Conservation (phyloP, 2,329 filamentous ascomycete genomes). For the Daldinia sp. region DNA sequence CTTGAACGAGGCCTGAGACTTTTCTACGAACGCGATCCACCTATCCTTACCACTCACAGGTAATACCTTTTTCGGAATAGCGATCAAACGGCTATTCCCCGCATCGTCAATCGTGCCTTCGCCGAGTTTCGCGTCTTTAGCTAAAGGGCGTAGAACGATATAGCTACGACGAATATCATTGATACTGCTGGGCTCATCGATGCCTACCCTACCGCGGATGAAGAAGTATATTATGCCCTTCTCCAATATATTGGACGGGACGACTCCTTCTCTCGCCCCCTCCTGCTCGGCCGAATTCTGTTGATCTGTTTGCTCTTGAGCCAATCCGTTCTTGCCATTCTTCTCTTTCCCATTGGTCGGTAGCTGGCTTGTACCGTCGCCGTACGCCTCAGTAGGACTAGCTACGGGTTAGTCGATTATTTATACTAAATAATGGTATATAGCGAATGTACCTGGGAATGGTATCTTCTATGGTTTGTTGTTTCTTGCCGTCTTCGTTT, state of each 20-base stretch:
- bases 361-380: constrained; percentile 30
- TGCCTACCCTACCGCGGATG: constrained; percentile 79
- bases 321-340: constrained; percentile 54
- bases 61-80: constrained; percentile 86
- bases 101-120: constrained; percentile 61
- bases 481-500: constrained; percentile 54
- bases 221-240: constrained; percentile 95
- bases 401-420: constrained; percentile 22
- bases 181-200: constrained; percentile 76
- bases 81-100: constrained; percentile 77
- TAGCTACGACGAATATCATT: constrained; percentile 82
- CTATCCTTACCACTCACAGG: constrained; percentile 75
- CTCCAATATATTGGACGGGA: constrained; percentile 74
- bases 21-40: constrained; percentile 88
- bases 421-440: not conserved
- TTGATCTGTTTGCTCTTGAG: constrained; percentile 59
- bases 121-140: constrained; percentile 74
- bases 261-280: constrained; percentile 50
- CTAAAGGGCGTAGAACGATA: constrained; percentile 81
- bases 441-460: constrained; percentile 50
- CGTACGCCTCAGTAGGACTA: constrained; percentile 46
- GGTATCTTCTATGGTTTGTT: constrained; percentile 66
- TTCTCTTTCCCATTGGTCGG: constrained; percentile 21
- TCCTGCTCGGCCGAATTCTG: constrained; percentile 45
- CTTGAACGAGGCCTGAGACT: constrained; percentile 72